These are phyloP conservation scores for Jaltomata sinuosa DNA, from an alignment of 257 asterid genomes.

Conservation along the genomic window DNA sequence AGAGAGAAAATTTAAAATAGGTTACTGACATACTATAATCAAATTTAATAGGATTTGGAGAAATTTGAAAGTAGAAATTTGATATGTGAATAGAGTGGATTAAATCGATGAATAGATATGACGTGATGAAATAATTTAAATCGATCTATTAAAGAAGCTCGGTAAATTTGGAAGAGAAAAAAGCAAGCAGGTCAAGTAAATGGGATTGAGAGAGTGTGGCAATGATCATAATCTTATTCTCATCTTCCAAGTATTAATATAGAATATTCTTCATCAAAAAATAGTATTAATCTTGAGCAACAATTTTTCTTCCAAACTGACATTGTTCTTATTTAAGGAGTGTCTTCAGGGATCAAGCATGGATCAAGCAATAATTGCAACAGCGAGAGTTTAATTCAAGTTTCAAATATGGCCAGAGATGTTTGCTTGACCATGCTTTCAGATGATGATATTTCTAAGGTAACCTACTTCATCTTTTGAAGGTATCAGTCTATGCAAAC, in stretches of 20 bases:
- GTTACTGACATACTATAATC: background rate
- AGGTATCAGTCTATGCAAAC: background rate
- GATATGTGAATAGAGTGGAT: background rate
- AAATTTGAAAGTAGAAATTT: background rate
- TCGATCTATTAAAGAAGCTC: background rate
- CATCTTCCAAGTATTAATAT: background rate
- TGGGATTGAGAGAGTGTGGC: background rate
- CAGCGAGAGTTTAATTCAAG: slow-evolving; percentile 21
- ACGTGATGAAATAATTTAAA: background rate
- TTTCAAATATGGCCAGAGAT: slow-evolving; percentile 32
- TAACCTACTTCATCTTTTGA: slow-evolving; percentile 9
- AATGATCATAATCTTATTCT: background rate
- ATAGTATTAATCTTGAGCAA: background rate
- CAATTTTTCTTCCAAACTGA: background rate
- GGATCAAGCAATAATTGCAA: no score
- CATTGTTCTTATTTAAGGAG: background rate
- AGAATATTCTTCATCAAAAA: background rate
- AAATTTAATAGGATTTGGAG: background rate
- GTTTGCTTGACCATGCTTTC: slow-evolving; percentile 25
- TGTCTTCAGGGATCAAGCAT: slow-evolving; percentile 29
- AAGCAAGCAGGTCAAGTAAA: background rate
- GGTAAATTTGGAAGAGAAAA: background rate
- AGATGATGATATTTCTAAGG: slow-evolving; percentile 35
- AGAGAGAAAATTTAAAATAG: background rate
- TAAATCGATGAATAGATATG: background rate